These are phyloP conservation scores for Backusella westeae DNA, from an alignment of 192 early-diverging fungal genomes.

Conservation along the genomic window DNA sequence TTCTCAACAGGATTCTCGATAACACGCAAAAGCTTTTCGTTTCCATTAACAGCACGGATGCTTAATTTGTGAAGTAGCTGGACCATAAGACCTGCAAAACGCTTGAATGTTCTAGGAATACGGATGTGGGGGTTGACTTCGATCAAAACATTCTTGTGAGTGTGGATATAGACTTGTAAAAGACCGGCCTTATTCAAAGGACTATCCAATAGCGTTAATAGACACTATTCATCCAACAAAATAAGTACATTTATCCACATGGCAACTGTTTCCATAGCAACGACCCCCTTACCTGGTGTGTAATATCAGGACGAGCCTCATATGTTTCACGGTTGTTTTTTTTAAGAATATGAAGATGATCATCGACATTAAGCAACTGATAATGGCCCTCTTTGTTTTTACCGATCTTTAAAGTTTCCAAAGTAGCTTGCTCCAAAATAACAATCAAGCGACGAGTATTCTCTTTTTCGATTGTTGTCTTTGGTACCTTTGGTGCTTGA, in stretches of 20 bases:
- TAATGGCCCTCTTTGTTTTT: slow-evolving; percentile 76
- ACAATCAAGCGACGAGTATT: slow-evolving; percentile 85
- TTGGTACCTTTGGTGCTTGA: slow-evolving; percentile 76
- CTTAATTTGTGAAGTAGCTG: slow-evolving; percentile 98
- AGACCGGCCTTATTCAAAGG: slow-evolving; percentile 98
- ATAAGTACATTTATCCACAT: neutral
- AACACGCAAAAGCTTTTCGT: slow-evolving; percentile 92
- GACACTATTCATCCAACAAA: slow-evolving; percentile 54
- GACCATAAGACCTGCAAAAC: slow-evolving; percentile 97
- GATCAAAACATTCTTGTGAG: slow-evolving; percentile 90
- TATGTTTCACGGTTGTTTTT: slow-evolving; percentile 77
- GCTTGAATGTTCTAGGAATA: slow-evolving; percentile 99
- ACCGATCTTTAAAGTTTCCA: slow-evolving; percentile 91
- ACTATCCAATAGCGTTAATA: slow-evolving; percentile 94
- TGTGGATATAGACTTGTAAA: slow-evolving; percentile 98
- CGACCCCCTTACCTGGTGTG: slow-evolving; percentile 74
- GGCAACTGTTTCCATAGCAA: neutral
- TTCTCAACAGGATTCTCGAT: slow-evolving; percentile 98
- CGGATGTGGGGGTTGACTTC: slow-evolving; percentile 98
- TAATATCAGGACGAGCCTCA: slow-evolving; percentile 91
- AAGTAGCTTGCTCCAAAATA: slow-evolving; percentile 83
- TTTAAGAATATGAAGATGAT: slow-evolving; percentile 87
- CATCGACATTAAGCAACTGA: slow-evolving; percentile 95
- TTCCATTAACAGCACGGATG: slow-evolving; percentile 89
- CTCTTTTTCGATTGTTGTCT: slow-evolving; percentile 72